Evolutionary conservation across 2,329 filamentous ascomycete species (phyloP), one percentile per base, ranked within the genome.

Genomic region (Fusarium sp.): DNA sequence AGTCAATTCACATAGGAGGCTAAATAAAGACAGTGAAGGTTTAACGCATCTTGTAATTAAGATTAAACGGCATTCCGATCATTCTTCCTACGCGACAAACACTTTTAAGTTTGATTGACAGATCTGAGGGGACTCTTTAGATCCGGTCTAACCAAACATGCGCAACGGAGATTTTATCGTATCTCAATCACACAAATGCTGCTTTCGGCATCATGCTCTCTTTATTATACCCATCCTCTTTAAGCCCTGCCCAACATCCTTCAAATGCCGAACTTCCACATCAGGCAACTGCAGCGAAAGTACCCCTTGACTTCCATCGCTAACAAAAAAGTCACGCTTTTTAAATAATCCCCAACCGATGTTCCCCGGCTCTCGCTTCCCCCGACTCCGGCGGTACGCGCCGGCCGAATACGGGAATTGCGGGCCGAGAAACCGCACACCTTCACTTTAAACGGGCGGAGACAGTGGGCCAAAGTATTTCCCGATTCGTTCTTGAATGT

Each of bases 401-500:
- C 68, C 58, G 59, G 44, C 66, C 62, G 65, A 57, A 20, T 33
- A 14, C 46, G 58, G 72, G 72, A 52, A 69, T 17, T 34, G 22
- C 72, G 72, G 72, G 54, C 72, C 72, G 72, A 26, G 15, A 48
- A 61, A 28, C 72, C 72, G 72, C 40, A 55, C 56, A 59, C 66
- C 63, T 67, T 61, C 26, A 9, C 7, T 28, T 28, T 28, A 28
- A 28, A 28, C 26, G 26, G 15, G 50, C 45, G 36, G 50, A 42
- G 36, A 22, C 48, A 39, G 15, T 36, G 15, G 9, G 18, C 28
- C 33, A 24, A 48, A 36, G 40, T 26, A 44, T 34, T 53, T 24
- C 50, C 28, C 50, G 39, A 53, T 53, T 57, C 31, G 44, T 34
- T 40, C 36, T 33, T 26, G 3, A 17, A 10, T 17, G 31, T 18